These are phyloP conservation scores for Candolleomyces efflorescens DNA, from an alignment of 768 basidiomycete species.

Conservation along the genomic window DNA sequence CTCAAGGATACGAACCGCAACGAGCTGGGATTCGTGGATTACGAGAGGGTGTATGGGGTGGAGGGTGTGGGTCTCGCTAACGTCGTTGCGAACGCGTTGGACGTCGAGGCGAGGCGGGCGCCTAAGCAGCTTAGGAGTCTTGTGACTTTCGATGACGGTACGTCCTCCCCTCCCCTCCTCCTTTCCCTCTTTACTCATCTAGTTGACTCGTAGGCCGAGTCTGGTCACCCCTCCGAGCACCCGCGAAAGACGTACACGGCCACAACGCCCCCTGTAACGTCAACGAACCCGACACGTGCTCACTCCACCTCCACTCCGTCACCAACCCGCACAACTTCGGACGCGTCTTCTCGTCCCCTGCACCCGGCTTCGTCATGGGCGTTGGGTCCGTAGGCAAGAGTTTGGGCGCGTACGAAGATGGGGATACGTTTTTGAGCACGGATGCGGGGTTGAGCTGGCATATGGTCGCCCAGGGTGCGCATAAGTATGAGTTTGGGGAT, in stretches of 20 bases:
- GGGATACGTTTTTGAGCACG: conserved; percentile 89
- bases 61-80: conserved; percentile 93
- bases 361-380: conserved; percentile 95
- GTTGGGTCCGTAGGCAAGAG: conserved; percentile 80
- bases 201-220: too few species aligned
- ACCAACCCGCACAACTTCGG: conserved; percentile 92
- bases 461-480: conserved; percentile 70
- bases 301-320: conserved; percentile 90
- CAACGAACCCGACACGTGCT: conserved; percentile 55
- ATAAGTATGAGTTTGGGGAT: conserved; percentile 97
- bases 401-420: conserved; percentile 72
- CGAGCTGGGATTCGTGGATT: conserved; percentile 85
- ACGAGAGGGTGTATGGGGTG: conserved; percentile 80
- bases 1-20: conserved; percentile 93
- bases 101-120: conserved; percentile 69
- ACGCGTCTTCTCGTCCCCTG: conserved; percentile 89
- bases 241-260: conserved; percentile 55
- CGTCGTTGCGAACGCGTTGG: conserved; percentile 75
- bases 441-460: conserved; percentile 88
- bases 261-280: conserved; percentile 60
- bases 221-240: conserved; percentile 68
- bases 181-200: too few species aligned
- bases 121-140: conserved; percentile 70
- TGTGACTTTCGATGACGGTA: conserved; percentile 90
- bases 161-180: too few species aligned